Percentiles rank a stretch among this genome's conserved stretches.
These are phyloP conservation scores for Pythium plurisporium DNA, from an alignment of 352 stramenopile species.

Conservation along the genomic window DNA sequence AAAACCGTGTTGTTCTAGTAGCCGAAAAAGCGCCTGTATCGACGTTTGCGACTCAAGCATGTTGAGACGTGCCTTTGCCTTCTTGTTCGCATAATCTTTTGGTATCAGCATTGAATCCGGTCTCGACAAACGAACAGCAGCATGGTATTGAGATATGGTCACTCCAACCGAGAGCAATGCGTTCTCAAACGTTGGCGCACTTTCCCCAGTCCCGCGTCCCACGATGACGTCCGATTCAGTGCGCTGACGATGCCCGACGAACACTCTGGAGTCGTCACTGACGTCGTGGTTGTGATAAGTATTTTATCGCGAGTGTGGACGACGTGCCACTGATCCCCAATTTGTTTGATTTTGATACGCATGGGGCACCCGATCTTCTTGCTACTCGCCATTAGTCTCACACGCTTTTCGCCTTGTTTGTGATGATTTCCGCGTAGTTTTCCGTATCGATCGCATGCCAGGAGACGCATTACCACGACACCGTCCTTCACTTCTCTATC, in stretches of 20 bases:
- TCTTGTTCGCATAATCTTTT: neutral
- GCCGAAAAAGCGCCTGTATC: neutral
- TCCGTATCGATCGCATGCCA: neutral
- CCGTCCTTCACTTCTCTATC: neutral
- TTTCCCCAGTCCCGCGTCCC: too few relatives aligned
- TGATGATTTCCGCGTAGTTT: neutral
- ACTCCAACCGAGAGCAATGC: too few relatives aligned
- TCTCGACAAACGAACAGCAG: neutral
- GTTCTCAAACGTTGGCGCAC: too few relatives aligned
- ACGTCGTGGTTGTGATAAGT: neutral
- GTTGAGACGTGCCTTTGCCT: neutral
- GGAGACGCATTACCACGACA: neutral
- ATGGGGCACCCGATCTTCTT: neutral
- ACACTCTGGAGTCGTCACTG: neutral
- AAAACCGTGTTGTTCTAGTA: too few relatives aligned
- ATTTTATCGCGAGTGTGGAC: neutral
- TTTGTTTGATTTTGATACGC: neutral
- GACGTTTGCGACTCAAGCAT: neutral
- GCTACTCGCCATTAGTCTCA: neutral
- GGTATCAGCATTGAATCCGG: neutral
- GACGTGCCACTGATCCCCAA: neutral
- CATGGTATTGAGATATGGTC: too few relatives aligned
- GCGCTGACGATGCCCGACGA: neutral
- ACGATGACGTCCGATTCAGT: neutral
- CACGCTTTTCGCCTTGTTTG: neutral